A percentile compares a stretch with the other conserved stretches of the same genome.
phyloP scores from a whole-genome alignment of 352 stramenopile genomes.

The Thalassiosira ordinaria region DNA sequence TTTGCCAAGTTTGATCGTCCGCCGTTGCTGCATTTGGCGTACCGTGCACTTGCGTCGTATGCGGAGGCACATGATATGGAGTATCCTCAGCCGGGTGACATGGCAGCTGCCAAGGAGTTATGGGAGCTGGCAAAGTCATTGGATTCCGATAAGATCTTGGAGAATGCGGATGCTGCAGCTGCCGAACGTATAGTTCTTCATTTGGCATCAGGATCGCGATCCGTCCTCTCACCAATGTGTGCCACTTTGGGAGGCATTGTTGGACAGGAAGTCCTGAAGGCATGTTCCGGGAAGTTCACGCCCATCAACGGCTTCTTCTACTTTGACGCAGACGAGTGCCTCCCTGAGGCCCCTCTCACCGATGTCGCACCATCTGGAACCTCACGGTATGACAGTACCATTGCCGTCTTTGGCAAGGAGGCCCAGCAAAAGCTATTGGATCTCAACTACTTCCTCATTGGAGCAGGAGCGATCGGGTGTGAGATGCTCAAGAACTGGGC shows the following conservation, averaged over 20 bases:
- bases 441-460: conserved; percentile 93
- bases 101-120: conserved; percentile 89
- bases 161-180: conserved; percentile 75
- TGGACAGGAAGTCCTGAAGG: conserved; percentile 97
- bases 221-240: conserved; percentile 95
- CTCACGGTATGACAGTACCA: conserved; percentile 80
- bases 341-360: conserved; percentile 88
- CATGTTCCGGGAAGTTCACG: conserved; percentile 98
- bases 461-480: conserved; percentile 98
- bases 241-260: conserved; percentile 97
- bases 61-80: conserved; percentile 69
- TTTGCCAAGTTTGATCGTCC: conserved; percentile 97
- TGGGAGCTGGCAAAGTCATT: conserved; percentile 88
- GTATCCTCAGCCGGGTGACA: conserved; percentile 90
- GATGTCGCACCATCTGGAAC: conserved; percentile 66
- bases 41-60: conserved; percentile 77
- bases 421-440: conserved; percentile 78
- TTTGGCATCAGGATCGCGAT: conserved; percentile 89
- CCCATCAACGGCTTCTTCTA: conserved; percentile 99
- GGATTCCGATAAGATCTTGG: conserved; percentile 85
- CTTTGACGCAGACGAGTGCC: conserved; percentile 96
- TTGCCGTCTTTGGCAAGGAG: conserved; percentile 81
- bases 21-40: conserved; percentile 78
- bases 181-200: conserved; percentile 77
- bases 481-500: conserved; percentile 99